Evolutionary conservation across 257 asterid genomes (phyloP).

Genomic region (Scutellaria baicalensis): DNA sequence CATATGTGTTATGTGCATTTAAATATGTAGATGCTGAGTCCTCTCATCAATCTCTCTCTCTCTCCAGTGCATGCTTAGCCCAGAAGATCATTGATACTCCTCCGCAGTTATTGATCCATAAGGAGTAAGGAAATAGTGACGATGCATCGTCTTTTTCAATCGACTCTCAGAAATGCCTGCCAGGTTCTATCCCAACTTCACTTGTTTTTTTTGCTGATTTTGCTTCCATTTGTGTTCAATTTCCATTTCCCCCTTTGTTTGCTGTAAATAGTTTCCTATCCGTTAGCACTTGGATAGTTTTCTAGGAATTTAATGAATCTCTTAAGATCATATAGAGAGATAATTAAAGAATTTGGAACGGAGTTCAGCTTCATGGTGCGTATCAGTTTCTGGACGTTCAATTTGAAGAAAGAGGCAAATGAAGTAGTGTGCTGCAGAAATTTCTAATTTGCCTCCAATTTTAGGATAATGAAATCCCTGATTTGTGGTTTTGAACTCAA

Average conservation of each 20-base stretch:
- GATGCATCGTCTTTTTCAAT: slow-evolving; percentile 48
- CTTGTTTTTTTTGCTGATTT: neutral
- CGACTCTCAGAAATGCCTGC: slow-evolving; percentile 34
- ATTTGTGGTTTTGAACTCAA: neutral
- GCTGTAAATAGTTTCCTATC: too few species aligned
- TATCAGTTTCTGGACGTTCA: neutral
- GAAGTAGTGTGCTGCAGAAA: neutral
- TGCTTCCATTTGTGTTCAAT: neutral
- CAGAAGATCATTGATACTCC: too few species aligned
- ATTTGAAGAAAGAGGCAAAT: neutral
- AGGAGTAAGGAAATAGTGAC: neutral
- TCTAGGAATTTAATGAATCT: too few species aligned
- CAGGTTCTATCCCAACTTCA: slow-evolving; percentile 31
- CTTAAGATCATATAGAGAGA: too few species aligned
- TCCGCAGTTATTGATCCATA: neutral
- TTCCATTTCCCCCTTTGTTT: too few species aligned
- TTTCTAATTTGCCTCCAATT: neutral
- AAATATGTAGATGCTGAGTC: too few species aligned
- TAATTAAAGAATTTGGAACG: too few species aligned
- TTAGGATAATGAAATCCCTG: neutral
- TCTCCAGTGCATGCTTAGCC: neutral
- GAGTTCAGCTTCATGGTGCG: neutral
- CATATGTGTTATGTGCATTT: too few species aligned
- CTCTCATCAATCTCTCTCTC: neutral
- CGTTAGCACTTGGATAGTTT: too few species aligned